Conservation (phyloP, 1,284 basidiomycete species). For the Malassezia slooffiae region DNA sequence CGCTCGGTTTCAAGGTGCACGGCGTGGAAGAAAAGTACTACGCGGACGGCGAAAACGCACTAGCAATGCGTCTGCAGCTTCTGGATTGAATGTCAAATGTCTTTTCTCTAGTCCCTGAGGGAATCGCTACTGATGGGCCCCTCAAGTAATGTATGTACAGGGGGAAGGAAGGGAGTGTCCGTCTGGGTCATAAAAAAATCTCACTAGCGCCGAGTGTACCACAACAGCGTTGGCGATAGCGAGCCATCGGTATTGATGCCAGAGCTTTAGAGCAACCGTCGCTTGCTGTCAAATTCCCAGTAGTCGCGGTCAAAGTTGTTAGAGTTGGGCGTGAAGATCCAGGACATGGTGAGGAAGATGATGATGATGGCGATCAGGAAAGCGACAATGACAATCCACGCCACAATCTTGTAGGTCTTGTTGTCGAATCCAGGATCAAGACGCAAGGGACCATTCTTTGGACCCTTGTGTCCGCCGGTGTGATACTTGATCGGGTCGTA, state of each 20-base stretch:
- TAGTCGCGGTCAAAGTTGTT: slow-evolving; percentile 16
- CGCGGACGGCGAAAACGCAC: slow-evolving; percentile 44
- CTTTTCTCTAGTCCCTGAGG: no score
- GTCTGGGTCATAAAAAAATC: no score
- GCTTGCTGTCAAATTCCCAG: slow-evolving; percentile 16
- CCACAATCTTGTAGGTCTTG: neutral
- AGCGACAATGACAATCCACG: slow-evolving; percentile 11
- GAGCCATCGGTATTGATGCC: no score
- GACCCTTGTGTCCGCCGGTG: no score
- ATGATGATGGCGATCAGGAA: slow-evolving; percentile 4
- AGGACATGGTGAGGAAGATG: slow-evolving; percentile 1
- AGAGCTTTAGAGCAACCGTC: slow-evolving; percentile 7
- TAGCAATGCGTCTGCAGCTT: slow-evolving; percentile 39
- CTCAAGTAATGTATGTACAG: neutral
- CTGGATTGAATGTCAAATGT: slow-evolving; percentile 14
- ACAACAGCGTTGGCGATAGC: no score
- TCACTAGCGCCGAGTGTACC: no score
- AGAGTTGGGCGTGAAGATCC: slow-evolving; percentile 9
- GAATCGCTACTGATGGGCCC: no score
- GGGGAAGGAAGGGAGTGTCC: neutral
- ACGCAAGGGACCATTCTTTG: no score
- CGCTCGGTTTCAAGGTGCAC: slow-evolving; percentile 42
- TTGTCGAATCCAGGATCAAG: no score
- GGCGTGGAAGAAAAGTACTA: slow-evolving; percentile 43
- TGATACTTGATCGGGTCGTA: no score